Evolutionary conservation across 805 yeast species (phyloP).

Genomic region (Ogataea populi-albae): DNA sequence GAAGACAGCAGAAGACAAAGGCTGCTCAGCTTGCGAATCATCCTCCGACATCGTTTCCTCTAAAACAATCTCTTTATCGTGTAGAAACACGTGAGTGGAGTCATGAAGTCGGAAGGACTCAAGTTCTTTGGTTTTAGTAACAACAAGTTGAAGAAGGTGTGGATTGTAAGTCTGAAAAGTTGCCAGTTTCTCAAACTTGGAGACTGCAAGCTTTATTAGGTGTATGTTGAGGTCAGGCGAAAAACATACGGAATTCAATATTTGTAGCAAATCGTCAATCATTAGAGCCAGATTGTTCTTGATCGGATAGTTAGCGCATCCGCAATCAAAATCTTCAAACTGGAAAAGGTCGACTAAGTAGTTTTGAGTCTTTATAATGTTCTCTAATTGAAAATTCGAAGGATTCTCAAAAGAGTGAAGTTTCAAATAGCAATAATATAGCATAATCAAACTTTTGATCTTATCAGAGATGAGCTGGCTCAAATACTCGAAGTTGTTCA

Average conservation of each 20-base stretch:
- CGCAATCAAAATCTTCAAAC: constrained; percentile 1
- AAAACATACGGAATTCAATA: constrained; percentile 13
- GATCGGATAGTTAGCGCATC: constrained; percentile 6
- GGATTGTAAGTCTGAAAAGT: constrained; percentile 5
- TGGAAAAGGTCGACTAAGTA: constrained; percentile 10
- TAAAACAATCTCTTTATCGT: constrained; percentile 5
- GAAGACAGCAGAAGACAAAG: neutral
- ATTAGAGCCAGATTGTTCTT: constrained; percentile 9
- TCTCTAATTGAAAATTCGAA: constrained; percentile 9
- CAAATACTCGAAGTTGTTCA: constrained; percentile 9
- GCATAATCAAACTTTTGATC: constrained; percentile 10
- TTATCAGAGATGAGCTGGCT: constrained; percentile 8
- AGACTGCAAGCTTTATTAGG: constrained; percentile 7
- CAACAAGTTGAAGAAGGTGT: constrained; percentile 4
- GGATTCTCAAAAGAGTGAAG: constrained; percentile 9
- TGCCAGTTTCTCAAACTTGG: constrained; percentile 13
- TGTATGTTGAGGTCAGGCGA: constrained; percentile 6
- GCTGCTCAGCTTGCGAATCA: neutral
- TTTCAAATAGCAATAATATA: constrained; percentile 15
- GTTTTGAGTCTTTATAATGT: constrained; percentile 11
- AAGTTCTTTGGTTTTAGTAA: constrained; percentile 9
- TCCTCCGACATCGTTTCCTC: neutral
- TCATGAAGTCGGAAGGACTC: constrained; percentile 2
- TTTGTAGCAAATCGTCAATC: constrained; percentile 11
- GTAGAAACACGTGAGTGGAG: constrained; percentile 1